Percentiles rank a stretch among this genome's conserved stretches.
Evolutionary conservation across 306 rosid species (phyloP).

Genomic region (Pueraria montana): DNA sequence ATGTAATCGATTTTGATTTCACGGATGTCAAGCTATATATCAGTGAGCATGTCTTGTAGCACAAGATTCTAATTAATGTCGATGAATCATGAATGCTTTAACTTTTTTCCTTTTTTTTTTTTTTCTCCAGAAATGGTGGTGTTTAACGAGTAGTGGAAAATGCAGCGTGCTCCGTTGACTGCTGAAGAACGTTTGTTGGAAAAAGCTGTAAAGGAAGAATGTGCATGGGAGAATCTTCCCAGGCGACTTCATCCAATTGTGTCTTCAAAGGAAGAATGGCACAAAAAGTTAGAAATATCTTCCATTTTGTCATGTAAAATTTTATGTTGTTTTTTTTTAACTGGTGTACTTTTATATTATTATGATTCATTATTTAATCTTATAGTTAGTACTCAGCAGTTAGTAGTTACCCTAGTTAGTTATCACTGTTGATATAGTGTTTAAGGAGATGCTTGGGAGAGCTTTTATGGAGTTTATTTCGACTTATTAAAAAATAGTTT

Average conservation of each 20-base stretch:
- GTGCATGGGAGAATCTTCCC: constrained; percentile 86
- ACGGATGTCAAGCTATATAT: neutral
- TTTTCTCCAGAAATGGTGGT: constrained; percentile 42
- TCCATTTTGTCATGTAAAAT: neutral
- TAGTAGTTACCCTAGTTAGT: neutral
- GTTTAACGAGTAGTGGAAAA: constrained; percentile 54
- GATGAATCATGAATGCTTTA: constrained; percentile 11
- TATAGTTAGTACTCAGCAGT: neutral
- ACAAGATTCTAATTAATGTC: neutral
- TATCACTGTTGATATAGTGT: neutral
- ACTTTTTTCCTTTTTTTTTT: neutral
- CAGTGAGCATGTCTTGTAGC: neutral
- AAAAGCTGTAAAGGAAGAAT: constrained; percentile 86
- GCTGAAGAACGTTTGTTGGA: constrained; percentile 76
- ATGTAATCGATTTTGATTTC: neutral
- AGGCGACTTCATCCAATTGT: constrained; percentile 78
- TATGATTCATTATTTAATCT: neutral
- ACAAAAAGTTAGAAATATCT: constrained; percentile 65
- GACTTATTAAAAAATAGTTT: neutral
- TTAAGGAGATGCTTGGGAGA: neutral
- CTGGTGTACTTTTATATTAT: neutral
- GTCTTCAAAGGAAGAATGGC: constrained; percentile 92
- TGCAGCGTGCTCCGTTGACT: constrained; percentile 73
- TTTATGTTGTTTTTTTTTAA: neutral
- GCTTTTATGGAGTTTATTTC: neutral